These are phyloP conservation scores for Penicillium brasilianum DNA, from an alignment of 2,329 filamentous ascomycete genomes.

Conservation along the genomic window DNA sequence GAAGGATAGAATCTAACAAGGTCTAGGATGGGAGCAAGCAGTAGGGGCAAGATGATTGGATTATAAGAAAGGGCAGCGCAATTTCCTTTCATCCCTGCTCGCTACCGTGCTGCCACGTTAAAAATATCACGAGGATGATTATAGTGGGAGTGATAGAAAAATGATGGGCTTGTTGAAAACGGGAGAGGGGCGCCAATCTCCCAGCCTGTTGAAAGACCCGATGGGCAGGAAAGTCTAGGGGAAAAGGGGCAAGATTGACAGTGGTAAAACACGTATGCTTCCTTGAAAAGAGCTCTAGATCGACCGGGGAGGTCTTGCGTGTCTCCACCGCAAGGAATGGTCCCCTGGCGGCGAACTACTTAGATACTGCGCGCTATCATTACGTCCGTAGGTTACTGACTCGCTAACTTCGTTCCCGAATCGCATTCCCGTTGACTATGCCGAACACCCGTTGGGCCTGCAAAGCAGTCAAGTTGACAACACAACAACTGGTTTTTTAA, in stretches of 20 bases:
- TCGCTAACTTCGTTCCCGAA: conserved; percentile 12
- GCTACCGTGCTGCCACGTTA: conserved; percentile 37
- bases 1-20: not conserved
- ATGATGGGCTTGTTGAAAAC: conserved; percentile 22
- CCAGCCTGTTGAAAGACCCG: conserved; percentile 22
- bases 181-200: conserved; percentile 17
- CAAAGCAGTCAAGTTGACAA: conserved; percentile 21
- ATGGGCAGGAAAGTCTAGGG: conserved; percentile 17
- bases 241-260: conserved; percentile 28
- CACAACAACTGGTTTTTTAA: conserved; percentile 11
- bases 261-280: conserved; percentile 15
- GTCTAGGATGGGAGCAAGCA: conserved; percentile 9
- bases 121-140: conserved; percentile 35
- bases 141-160: conserved; percentile 18
- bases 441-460: conserved; percentile 25
- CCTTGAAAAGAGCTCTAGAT: conserved; percentile 15
- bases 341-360: conserved; percentile 10
- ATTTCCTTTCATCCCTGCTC: conserved; percentile 23
- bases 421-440: conserved; percentile 17
- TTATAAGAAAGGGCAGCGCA: conserved; percentile 9
- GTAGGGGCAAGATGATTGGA: conserved; percentile 25
- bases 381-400: conserved; percentile 2
- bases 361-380: not conserved
- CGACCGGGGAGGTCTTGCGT: conserved; percentile 17
- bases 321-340: conserved; percentile 29